Evolutionary conservation across 306 rosid species (phyloP).

Genomic region (Castanea crenata): DNA sequence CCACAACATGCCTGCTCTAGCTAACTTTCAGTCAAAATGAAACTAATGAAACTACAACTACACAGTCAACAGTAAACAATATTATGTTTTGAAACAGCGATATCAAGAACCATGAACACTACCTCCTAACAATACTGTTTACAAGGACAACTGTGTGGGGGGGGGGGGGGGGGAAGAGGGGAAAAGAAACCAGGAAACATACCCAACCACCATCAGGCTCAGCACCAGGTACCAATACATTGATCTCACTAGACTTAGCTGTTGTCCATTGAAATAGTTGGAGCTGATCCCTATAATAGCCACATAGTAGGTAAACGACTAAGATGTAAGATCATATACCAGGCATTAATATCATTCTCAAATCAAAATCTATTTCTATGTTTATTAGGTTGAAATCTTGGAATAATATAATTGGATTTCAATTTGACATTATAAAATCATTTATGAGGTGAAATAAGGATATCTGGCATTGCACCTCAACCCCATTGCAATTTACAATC

Average conservation of each 20-base stretch:
- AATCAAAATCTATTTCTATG: neutral
- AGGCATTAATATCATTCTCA: neutral
- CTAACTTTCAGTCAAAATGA: neutral
- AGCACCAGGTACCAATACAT: slow-evolving; percentile 80
- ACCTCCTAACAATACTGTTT: neutral
- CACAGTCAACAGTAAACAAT: too few species aligned
- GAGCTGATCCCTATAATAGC: slow-evolving; percentile 75
- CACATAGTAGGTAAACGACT: slow-evolving; percentile 12
- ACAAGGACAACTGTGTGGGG: too few species aligned
- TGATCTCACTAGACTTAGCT: slow-evolving; percentile 96
- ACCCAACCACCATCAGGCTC: slow-evolving; percentile 19
- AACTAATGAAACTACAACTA: too few species aligned
- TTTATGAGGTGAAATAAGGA: slow-evolving; percentile 1
- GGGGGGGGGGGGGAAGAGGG: neutral
- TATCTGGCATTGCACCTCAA: slow-evolving; percentile 99
- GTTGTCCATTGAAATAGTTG: slow-evolving; percentile 90
- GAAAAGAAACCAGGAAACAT: neutral
- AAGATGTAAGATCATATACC: slow-evolving; percentile 5
- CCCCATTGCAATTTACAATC: slow-evolving; percentile 85
- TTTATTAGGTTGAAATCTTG: neutral
- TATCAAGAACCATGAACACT: neutral
- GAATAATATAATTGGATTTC: slow-evolving; percentile 7
- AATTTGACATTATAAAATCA: slow-evolving; percentile 19
- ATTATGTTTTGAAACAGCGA: too few species aligned
- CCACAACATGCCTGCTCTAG: too few species aligned